A percentile compares a stretch with the other conserved stretches of the same genome.
Evolutionary conservation across 495 filamentous ascomycete genomes (phyloP).

Genomic region (Penicillium argentinense): DNA sequence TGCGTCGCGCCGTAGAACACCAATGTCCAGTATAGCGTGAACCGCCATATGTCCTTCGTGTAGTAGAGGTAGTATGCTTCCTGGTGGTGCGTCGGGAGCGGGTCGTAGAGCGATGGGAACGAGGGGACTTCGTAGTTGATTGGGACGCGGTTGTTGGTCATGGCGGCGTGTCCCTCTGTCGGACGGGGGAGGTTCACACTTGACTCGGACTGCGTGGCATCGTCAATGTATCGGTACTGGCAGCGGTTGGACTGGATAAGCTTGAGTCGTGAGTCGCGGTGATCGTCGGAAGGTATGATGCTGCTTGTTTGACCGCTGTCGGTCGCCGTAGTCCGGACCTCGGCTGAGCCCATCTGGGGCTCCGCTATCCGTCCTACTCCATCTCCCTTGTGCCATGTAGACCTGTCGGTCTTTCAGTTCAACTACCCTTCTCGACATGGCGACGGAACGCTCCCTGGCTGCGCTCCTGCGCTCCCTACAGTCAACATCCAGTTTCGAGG

Average conservation of each 20-base stretch:
- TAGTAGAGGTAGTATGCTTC: constrained; percentile 71
- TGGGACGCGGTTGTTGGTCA: constrained; percentile 55
- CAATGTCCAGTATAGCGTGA: constrained; percentile 85
- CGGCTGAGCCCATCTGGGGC: constrained; percentile 39
- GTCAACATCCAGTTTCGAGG: constrained; percentile 46
- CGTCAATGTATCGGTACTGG: too few relatives aligned
- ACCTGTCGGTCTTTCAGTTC: constrained; percentile 13
- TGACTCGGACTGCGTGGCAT: too few relatives aligned
- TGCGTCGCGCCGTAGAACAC: constrained; percentile 47
- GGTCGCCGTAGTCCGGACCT: constrained; percentile 34
- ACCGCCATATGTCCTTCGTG: constrained; percentile 81
- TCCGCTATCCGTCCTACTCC: too few relatives aligned
- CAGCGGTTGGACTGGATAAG: too few relatives aligned
- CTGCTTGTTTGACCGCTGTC: constrained; percentile 44
- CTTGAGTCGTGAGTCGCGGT: too few relatives aligned
- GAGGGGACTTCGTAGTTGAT: constrained; percentile 67
- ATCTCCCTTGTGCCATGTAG: constrained; percentile 22
- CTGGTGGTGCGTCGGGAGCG: constrained; percentile 52
- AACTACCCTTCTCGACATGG: constrained; percentile 27
- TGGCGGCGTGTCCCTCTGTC: constrained; percentile 1
- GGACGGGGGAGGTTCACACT: constrained; percentile 1
- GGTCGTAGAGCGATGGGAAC: constrained; percentile 90
- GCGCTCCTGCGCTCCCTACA: constrained; percentile 55
- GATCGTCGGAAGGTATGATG: constrained; percentile 7
- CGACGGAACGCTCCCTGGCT: constrained; percentile 51